phyloP scores from a whole-genome alignment of 352 stramenopile genomes.

The Aphanomyces stellatus region DNA sequence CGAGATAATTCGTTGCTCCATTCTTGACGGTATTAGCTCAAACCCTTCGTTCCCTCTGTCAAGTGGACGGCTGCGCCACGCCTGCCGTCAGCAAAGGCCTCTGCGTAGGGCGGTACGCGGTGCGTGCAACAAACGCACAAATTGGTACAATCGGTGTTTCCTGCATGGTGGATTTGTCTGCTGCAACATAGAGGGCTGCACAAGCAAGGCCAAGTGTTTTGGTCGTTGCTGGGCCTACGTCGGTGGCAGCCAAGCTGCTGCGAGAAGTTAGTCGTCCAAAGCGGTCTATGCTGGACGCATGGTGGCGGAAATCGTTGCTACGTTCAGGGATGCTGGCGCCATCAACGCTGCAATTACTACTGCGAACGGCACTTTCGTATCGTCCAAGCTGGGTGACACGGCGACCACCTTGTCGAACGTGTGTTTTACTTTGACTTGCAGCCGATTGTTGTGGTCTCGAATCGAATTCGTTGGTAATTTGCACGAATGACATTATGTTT shows the following conservation, averaged over 20 bases:
- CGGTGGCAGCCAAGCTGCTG: neutral
- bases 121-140: slow-evolving; percentile 17
- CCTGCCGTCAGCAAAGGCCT: slow-evolving; percentile 13
- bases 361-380: neutral
- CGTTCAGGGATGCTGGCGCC: neutral
- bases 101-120: slow-evolving; percentile 15
- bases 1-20: neutral
- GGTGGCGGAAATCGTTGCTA: slow-evolving; percentile 7
- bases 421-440: no score
- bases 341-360: neutral
- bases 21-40: no score
- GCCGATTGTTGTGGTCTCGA: no score
- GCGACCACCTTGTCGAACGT: neutral
- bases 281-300: slow-evolving; percentile 15
- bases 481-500: no score
- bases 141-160: neutral
- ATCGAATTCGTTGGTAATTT: no score
- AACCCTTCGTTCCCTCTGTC: neutral
- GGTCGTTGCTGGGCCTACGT: slow-evolving; percentile 14
- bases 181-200: neutral
- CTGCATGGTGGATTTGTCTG: slow-evolving; percentile 2
- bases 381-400: neutral
- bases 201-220: slow-evolving; percentile 15
- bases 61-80: neutral
- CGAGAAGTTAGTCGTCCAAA: slow-evolving; percentile 1